Evolutionary conservation across 257 asterid genomes (phyloP), one percentile per base, ranked within the genome.

Genomic region (Salvia hispanica): DNA sequence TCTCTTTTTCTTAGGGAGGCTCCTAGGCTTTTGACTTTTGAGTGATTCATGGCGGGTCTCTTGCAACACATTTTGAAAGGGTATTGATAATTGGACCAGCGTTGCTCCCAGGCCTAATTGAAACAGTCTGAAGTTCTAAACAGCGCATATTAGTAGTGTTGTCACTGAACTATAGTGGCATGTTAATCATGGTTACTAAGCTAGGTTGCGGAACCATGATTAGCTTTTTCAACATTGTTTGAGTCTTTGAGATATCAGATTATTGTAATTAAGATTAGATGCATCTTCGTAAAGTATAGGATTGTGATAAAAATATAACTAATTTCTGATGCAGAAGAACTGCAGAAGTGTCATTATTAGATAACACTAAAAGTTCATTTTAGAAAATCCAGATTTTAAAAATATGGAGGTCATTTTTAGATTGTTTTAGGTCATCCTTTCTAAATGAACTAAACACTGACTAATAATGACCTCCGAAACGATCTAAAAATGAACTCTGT

Each of bases 141-240:
- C 14, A 45, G 12, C 13, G 15, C 15, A 45, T 13, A 11, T 45
- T 45, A 45, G 11, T 3, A 12, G 52, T 34, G 39, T 34, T 34
- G 39, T 34, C 5, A 34, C 39, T 34, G 6, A 34, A 34, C 39
- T 34, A 4, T 34, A 34, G 39, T 67, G 63, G 48, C 70, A 31
- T 52, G 53, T 5, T 15, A 28, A 52, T 18, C 16, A 33, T 68
- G 46, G 36, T 62, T 39, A 18, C 50, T 57, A 47, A 56, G 68
- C 69, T 46, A 46, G 52, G 13, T 46, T 13, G 52, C 51, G 28
- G 75, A 21, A 39, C 50, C 40, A 33, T 7, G 51, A n/a, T 56
- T 64, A 61, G 68, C 14, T 25, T 52, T 54, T 62, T 43, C 15
- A 54, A 10, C 2, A 15, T 53, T 74, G 44, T 60, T 51, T 25